Evolutionary conservation across 2,329 filamentous ascomycete species (phyloP), one percentile per base, ranked within the genome.

Genomic region (Graphium sp.): DNA sequence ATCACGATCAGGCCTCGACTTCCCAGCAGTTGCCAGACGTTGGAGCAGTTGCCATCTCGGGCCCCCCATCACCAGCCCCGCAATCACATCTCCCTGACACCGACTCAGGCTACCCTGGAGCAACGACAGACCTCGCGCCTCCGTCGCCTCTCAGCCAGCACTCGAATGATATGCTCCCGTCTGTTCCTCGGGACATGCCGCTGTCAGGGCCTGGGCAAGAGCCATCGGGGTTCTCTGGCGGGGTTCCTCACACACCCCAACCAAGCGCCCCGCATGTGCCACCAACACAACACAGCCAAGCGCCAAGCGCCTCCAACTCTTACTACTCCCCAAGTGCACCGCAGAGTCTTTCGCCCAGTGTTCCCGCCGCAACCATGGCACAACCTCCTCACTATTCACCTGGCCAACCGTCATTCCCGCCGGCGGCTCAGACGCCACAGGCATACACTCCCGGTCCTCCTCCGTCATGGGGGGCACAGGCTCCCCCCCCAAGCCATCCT

Each of bases 91-190:
- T 6, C 9, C 32, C 17, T 18, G 22, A 14, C n/a, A 27, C 29
- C 11, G 26, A 17, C 12, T 27, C 28, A 5, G 33, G 24, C 14
- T 28, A 34, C 20, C 26, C 26, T 23, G 28, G n/a, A 5, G 26
- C 18, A 4, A 24, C 28, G 17, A 25, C 33, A 7, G 33, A 33
- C 12, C 32, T 37, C 19, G 31, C 32, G n/a, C 35, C 44, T 3
- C 47, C 52, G 0, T 53, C 53, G 1, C 50, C 50, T 3, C 30
- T 51, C 25, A 53, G 45, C 29, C 42, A 46, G 26, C 43, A 13
- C 8, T 25, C 22, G n/a, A n/a, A n/a, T n/a, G n/a, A n/a, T n/a
- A n/a, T n/a, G n/a, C n/a, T n/a, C n/a, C n/a, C n/a, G n/a, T n/a
- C n/a, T n/a, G 23, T 27, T 8, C 30, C 32, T 22, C 23, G 26